phyloP scores from a whole-genome alignment of 2,329 filamentous ascomycete genomes.

The Teratosphaeria viscida region DNA sequence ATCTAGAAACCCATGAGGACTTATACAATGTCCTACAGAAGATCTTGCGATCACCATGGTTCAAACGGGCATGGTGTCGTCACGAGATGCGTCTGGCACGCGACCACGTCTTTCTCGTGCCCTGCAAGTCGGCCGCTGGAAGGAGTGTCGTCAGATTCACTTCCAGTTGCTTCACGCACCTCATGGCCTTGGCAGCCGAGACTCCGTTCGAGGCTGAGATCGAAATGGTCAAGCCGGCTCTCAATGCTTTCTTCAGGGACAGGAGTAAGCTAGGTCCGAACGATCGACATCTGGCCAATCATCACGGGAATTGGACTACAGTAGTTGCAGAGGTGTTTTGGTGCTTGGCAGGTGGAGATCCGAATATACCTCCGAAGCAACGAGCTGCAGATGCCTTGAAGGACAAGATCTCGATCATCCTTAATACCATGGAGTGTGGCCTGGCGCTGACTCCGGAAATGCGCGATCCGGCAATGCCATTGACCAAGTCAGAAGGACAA shows the following conservation, averaged over 20 bases:
- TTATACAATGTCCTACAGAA: conserved; percentile 25
- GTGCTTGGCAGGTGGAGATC: conserved; percentile 34
- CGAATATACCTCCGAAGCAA: conserved; percentile 29
- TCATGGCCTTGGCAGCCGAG: conserved; percentile 27
- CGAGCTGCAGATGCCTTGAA: conserved; percentile 32
- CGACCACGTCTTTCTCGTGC: conserved; percentile 32
- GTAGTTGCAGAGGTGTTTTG: conserved; percentile 30
- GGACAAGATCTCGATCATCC: conserved; percentile 33
- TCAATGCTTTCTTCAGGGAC: conserved; percentile 26
- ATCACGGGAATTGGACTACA: conserved; percentile 26
- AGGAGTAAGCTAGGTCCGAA: conserved; percentile 17
- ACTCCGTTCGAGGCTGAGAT: conserved; percentile 23
- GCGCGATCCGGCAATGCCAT: conserved; percentile 12
- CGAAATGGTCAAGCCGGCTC: conserved; percentile 22
- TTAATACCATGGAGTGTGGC: conserved; percentile 31
- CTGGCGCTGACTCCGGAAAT: conserved; percentile 24
- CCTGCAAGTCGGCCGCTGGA: conserved; percentile 19
- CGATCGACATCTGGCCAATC: conserved; percentile 12
- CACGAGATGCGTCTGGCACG: conserved; percentile 34
- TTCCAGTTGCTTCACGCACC: conserved; percentile 30
- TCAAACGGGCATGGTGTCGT: conserved; percentile 35
- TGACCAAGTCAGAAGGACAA: conserved; percentile 31
- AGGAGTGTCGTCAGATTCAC: conserved; percentile 29
- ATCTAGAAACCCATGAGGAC: conserved; percentile 21
- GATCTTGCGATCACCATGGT: conserved; percentile 33